Percentiles rank a stretch among this genome's conserved stretches.
phyloP scores from a whole-genome alignment of 1,139 yeast genomes.

The Pichia sorboxylosa region DNA sequence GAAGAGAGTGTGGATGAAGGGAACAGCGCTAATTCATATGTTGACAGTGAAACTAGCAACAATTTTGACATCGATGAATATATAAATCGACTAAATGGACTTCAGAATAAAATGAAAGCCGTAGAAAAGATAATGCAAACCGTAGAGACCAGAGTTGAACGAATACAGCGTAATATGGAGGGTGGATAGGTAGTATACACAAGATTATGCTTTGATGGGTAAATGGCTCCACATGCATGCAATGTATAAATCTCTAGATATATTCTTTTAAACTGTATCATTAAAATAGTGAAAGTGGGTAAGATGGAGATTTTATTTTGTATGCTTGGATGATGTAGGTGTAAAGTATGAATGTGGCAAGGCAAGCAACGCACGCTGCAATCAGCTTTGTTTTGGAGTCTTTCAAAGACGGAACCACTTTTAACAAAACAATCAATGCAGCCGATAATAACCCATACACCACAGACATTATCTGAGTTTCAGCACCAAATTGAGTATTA shows the following conservation, averaged over 20 bases:
- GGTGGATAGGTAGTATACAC: not conserved
- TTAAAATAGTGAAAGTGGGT: conserved; percentile 38
- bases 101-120: conserved; percentile 28
- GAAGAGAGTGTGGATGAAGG: not conserved
- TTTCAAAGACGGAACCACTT: conserved; percentile 35
- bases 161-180: conserved; percentile 7
- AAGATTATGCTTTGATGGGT: too few relatives aligned
- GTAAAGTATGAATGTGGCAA: conserved; percentile 37
- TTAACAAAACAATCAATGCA: conserved; percentile 36
- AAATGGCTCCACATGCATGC: too few relatives aligned
- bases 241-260: too few relatives aligned
- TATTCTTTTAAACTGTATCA: too few relatives aligned
- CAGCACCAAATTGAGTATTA: conserved; percentile 68
- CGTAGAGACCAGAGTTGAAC: conserved; percentile 26
- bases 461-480: conserved; percentile 64
- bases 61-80: not conserved
- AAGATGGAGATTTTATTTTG: conserved; percentile 46
- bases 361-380: conserved; percentile 31
- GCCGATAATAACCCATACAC: conserved; percentile 49
- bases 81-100: conserved; percentile 25
- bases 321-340: conserved; percentile 46
- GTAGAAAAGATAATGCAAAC: conserved; percentile 26
- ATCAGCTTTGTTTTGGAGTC: conserved; percentile 32
- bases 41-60: too few relatives aligned
- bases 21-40: not conserved